phyloP scores from a whole-genome alignment of 2,329 filamentous ascomycete genomes.

The Aphanoascus verrucosus region DNA sequence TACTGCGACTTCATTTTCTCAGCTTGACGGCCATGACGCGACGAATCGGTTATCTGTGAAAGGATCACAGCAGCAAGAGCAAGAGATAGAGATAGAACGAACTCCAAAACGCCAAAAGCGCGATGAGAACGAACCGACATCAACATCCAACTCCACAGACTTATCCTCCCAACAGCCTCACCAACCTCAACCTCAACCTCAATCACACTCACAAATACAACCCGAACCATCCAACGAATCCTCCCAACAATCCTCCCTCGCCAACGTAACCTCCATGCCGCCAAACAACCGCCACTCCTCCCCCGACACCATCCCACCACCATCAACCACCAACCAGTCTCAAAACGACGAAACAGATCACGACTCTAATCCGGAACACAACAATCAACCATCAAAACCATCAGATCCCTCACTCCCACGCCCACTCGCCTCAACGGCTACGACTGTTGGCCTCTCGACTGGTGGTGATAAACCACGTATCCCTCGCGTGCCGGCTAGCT shows the following conservation, averaged over 20 bases:
- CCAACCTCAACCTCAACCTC: too few species aligned
- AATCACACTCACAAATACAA: background rate
- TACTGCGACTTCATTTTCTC: background rate
- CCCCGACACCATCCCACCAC: background rate
- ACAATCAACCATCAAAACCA: background rate
- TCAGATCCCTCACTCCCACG: background rate
- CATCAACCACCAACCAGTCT: constrained; percentile 1
- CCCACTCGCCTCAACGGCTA: background rate
- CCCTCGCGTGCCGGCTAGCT: constrained; percentile 12
- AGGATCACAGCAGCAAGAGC: background rate
- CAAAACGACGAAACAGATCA: background rate
- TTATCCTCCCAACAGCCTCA: background rate
- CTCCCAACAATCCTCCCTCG: background rate
- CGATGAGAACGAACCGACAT: background rate
- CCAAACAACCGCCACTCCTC: background rate
- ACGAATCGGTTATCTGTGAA: background rate
- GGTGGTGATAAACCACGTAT: constrained; percentile 4
- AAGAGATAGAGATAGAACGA: background rate
- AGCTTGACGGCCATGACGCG: background rate
- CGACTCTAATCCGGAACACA: background rate
- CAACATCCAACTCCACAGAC: background rate
- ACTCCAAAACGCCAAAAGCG: constrained; percentile 8
- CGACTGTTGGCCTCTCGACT: background rate
- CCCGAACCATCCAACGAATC: background rate
- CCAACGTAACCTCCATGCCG: constrained; percentile 2